Conservation (phyloP, 1,284 basidiomycete genomes). For the Anthracocystis setariae region DNA sequence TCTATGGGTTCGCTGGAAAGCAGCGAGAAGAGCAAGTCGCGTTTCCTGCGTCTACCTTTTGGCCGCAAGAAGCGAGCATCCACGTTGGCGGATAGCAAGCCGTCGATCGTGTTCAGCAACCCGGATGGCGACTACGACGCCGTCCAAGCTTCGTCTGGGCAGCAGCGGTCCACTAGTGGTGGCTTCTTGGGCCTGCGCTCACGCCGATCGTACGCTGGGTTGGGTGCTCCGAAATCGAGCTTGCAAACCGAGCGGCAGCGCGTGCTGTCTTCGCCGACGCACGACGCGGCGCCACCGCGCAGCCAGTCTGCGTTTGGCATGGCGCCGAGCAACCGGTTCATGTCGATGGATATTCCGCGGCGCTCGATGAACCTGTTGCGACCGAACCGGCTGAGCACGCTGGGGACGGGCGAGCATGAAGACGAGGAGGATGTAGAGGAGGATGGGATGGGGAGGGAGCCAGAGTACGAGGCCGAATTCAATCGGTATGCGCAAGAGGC, state of each 20-base stretch:
- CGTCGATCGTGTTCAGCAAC: slow-evolving; percentile 20
- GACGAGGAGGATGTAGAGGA: slow-evolving; percentile 38
- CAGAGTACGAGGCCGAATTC: slow-evolving; percentile 45
- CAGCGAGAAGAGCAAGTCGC: slow-evolving; percentile 19
- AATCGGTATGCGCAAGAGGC: slow-evolving; percentile 43
- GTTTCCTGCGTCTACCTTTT: slow-evolving; percentile 28
- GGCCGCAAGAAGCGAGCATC: slow-evolving; percentile 52
- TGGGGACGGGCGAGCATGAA: slow-evolving; percentile 19
- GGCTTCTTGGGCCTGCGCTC: slow-evolving; percentile 20
- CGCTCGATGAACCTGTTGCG: slow-evolving; percentile 32
- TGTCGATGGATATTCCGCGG: slow-evolving; percentile 39
- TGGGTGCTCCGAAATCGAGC: slow-evolving; percentile 30
- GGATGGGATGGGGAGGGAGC: slow-evolving; percentile 46
- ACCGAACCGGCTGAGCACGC: slow-evolving; percentile 17
- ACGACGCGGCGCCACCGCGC: slow-evolving; percentile 31
- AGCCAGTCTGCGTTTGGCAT: slow-evolving; percentile 55
- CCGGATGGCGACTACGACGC: slow-evolving; percentile 1
- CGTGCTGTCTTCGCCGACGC: slow-evolving; percentile 35
- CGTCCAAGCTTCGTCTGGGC: neutral
- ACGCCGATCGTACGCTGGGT: slow-evolving; percentile 35
- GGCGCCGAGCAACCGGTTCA: slow-evolving; percentile 38
- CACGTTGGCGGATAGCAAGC: slow-evolving; percentile 16
- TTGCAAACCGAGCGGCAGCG: slow-evolving; percentile 41
- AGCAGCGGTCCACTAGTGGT: slow-evolving; percentile 3
- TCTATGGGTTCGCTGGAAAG: slow-evolving; percentile 5